Percentiles rank a stretch among this genome's conserved stretches.
Conservation (phyloP, 305 asterid species). For the Solanum hybrid region DNA sequence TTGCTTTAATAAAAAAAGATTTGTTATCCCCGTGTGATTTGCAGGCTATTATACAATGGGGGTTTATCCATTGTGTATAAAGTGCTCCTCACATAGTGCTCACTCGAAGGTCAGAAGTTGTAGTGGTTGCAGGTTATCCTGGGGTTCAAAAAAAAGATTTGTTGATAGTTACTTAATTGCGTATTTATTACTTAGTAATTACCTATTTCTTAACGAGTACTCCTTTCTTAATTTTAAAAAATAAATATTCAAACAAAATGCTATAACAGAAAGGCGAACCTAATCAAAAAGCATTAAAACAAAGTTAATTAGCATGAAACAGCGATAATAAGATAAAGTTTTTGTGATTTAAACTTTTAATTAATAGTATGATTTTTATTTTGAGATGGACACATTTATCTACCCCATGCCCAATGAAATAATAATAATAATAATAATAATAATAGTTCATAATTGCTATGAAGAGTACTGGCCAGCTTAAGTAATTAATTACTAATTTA, state of each 20-base stretch:
- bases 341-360: background rate
- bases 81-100: too few relatives aligned
- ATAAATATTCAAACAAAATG: background rate
- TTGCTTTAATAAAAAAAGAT: background rate
- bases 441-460: slow-evolving; percentile 9
- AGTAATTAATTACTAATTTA: background rate
- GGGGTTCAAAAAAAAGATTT: too few relatives aligned
- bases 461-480: background rate
- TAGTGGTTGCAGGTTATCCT: fast-evolving
- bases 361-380: background rate
- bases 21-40: too few relatives aligned
- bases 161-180: too few relatives aligned
- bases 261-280: background rate
- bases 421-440: background rate
- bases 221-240: background rate
- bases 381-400: background rate
- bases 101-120: too few relatives aligned
- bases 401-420: background rate
- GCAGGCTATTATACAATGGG: too few relatives aligned
- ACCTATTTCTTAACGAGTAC: background rate
- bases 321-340: background rate
- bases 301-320: background rate
- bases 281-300: background rate
- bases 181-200: background rate
- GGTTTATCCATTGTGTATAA: too few relatives aligned